These are phyloP conservation scores for Cryptosporidium ryanae DNA, from an alignment of 169 alveolate species.

Conservation along the genomic window DNA sequence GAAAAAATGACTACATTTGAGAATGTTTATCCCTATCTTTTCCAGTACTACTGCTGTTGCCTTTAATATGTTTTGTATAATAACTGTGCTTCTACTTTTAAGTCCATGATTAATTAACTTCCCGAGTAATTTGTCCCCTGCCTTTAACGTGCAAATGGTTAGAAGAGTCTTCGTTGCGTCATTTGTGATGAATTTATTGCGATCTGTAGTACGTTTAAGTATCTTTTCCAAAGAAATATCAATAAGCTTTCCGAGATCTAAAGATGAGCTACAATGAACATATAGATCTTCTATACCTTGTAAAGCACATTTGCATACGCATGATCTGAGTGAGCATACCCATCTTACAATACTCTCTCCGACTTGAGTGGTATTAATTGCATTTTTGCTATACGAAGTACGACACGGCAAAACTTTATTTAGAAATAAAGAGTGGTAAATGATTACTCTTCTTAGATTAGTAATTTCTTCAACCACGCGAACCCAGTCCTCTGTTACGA, in stretches of 20 bases:
- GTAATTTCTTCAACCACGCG: conserved; percentile 68
- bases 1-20: conserved; percentile 43
- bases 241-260: conserved; percentile 60
- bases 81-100: conserved; percentile 43
- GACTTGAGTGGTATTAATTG: conserved; percentile 21
- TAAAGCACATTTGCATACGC: conserved; percentile 63
- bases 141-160: conserved; percentile 51
- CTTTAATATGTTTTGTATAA: conserved; percentile 20
- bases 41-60: conserved; percentile 63
- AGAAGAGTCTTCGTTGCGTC: conserved; percentile 56
- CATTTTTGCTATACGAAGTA: background rate
- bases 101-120: conserved; percentile 47
- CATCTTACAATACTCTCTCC: conserved; percentile 70
- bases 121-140: conserved; percentile 66
- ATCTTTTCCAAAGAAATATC: conserved; percentile 53
- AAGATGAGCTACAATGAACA: conserved; percentile 34
- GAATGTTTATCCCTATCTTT: conserved; percentile 45
- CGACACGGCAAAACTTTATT: conserved; percentile 1
- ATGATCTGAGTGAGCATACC: conserved; percentile 65
- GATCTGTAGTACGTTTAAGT: conserved; percentile 61
- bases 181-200: conserved; percentile 69
- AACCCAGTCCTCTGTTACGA: conserved; percentile 46
- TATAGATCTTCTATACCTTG: conserved; percentile 66
- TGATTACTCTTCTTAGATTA: conserved; percentile 48
- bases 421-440: conserved; percentile 53